Evolutionary conservation across 1,139 yeast genomes (phyloP), one percentile per base, ranked within the genome.

Genomic region (Protomyces macrosporus): DNA sequence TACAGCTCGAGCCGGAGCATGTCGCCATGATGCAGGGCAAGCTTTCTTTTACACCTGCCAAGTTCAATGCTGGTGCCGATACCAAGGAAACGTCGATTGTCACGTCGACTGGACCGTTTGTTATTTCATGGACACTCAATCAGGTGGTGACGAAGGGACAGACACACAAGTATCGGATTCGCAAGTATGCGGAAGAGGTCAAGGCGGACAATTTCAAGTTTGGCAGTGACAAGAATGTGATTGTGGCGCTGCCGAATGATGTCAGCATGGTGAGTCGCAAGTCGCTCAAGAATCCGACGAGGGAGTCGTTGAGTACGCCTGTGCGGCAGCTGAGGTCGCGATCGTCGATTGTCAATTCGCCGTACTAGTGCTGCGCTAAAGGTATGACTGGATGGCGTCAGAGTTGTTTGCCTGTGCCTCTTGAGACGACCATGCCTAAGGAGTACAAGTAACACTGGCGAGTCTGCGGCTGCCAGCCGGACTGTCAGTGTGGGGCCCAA

Each of bases 171-270:
- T 88, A 88, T 72, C 75, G 79, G 60, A 84, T 90, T 71, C 85
- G 83, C 73, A 79, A 83, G 68, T 88, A 88, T 73, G 75, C 80
- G 53, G 82, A 83, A 52, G 61, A 65, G 34, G 66, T 90, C 69
- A 82, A 88, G 67, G 90, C 89, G 57, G 93, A 89, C 70, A 86
- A 87, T 71, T 90, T 89, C 80, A 82, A 82, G 72, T 88, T 83
- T 72, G 90, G 90, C 34, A 81, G 89, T 16, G 86, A 84, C 69
- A 81, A 82, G 71, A 84, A 86, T 63, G 87, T 89, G 63, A 82
- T 88, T 67, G 80, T 88, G 61, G 86, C 93, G 1, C 76, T 84
- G 67, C 83, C 84, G 65, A 83, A 88, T 72, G 91, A 88, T 72
- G 91, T 55, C 35, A 65, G 66, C 54, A 45, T 60, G 67, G 1